A percentile compares a stretch with the other conserved stretches of the same genome.
phyloP scores from a whole-genome alignment of 768 basidiomycete species.

The Krasilnikovozyma curviuscula region DNA sequence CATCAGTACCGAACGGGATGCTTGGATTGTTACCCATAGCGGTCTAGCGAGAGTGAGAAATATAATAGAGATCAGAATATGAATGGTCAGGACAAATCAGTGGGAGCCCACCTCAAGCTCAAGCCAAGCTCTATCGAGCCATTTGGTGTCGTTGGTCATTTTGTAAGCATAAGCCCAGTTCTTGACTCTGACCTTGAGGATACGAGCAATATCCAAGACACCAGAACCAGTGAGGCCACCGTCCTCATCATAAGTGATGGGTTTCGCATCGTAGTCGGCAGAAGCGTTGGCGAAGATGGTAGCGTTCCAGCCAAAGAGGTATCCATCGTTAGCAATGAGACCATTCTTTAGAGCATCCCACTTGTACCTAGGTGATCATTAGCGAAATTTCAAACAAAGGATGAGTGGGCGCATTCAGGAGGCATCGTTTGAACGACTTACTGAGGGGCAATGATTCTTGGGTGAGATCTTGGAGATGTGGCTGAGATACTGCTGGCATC shows the following conservation, averaged over 20 bases:
- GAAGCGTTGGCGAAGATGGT: conserved; percentile 81
- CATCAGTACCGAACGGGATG: conserved; percentile 41
- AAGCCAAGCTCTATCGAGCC: conserved; percentile 63
- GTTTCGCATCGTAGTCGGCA: conserved; percentile 41
- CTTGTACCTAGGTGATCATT: too few species aligned
- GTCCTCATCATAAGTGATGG: conserved; percentile 54
- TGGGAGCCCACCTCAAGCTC: conserved; percentile 54
- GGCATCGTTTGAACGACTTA: too few species aligned
- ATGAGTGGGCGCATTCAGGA: too few species aligned
- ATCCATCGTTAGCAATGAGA: conserved; percentile 64
- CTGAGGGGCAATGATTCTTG: conserved; percentile 70
- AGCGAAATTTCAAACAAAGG: too few species aligned
- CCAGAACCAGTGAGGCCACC: conserved; percentile 48
- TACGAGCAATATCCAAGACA: conserved; percentile 74
- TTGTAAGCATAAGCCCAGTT: conserved; percentile 77
- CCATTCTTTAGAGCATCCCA: conserved; percentile 55
- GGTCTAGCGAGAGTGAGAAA: conserved; percentile 33
- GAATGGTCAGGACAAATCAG: background rate
- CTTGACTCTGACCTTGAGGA: conserved; percentile 78
- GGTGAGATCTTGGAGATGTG: conserved; percentile 52
- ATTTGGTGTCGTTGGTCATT: conserved; percentile 79
- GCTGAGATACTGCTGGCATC: conserved; percentile 39
- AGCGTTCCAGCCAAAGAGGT: conserved; percentile 70
- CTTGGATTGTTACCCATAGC: conserved; percentile 50
- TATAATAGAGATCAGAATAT: background rate